phyloP scores from a whole-genome alignment of 2,329 filamentous ascomycete genomes.

The Colletotrichum sp. region DNA sequence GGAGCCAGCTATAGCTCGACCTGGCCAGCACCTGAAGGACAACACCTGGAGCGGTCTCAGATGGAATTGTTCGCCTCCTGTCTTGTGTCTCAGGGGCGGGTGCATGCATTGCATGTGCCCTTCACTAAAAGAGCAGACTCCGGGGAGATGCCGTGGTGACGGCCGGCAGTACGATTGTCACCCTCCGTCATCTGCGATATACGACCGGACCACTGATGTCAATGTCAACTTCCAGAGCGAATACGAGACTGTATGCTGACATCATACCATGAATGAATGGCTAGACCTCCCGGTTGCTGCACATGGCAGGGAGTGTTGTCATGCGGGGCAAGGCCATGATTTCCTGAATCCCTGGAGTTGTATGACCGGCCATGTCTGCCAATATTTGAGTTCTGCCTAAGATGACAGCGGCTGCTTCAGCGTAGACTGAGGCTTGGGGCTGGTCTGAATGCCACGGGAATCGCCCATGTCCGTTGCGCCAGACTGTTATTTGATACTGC shows the following conservation, averaged over 20 bases:
- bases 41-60: background rate
- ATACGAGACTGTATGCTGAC: background rate
- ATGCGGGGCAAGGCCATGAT: background rate
- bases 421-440: too few species aligned
- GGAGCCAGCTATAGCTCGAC: background rate
- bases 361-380: background rate
- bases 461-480: too few species aligned
- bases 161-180: background rate
- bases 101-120: background rate
- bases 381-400: background rate
- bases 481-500: too few species aligned
- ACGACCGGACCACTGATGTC: background rate
- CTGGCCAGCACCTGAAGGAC: rapidly evolving
- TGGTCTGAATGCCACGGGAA: too few species aligned
- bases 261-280: background rate
- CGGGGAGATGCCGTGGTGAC: background rate
- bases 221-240: rapidly evolving
- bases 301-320: background rate
- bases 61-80: background rate
- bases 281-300: background rate
- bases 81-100: background rate
- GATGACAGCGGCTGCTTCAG: too few species aligned
- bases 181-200: background rate
- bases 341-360: background rate
- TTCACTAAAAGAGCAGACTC: background rate